Percentiles rank a stretch among this genome's conserved stretches.
These are phyloP conservation scores for Bolboschoenus planiculmis DNA, from an alignment of 176 grass and related monocot genomes.

Conservation along the genomic window DNA sequence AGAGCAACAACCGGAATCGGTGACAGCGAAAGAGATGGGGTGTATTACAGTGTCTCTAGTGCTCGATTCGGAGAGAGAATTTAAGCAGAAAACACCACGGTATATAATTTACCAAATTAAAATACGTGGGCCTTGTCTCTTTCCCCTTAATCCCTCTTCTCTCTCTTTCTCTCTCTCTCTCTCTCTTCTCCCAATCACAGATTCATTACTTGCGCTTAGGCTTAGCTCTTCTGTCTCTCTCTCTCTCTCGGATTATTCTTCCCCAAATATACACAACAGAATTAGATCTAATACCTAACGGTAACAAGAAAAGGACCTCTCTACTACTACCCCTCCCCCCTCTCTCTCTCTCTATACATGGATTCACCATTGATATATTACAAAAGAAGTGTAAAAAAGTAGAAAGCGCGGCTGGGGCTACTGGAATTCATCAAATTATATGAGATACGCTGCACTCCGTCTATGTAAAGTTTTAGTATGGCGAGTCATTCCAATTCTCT, in stretches of 20 bases:
- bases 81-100: not conserved
- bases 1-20: constrained; percentile 2
- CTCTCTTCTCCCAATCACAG: constrained; percentile 12
- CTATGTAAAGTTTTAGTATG: not conserved
- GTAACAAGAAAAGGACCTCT: constrained; percentile 18
- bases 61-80: not conserved
- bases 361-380: constrained; percentile 3
- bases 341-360: not conserved
- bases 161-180: not conserved
- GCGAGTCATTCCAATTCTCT: not conserved
- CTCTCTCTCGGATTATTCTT: constrained; percentile 15
- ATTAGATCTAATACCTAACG: constrained; percentile 24
- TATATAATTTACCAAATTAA: not conserved
- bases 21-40: constrained; percentile 13
- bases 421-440: not conserved
- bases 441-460: not conserved
- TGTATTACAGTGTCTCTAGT: constrained; percentile 1
- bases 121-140: constrained; percentile 1
- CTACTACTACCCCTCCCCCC: not conserved
- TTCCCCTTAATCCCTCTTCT: not conserved
- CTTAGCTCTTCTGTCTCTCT: constrained; percentile 5
- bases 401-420: constrained; percentile 1
- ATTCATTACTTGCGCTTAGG: constrained; percentile 10
- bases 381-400: constrained; percentile 7
- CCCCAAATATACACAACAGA: constrained; percentile 14